Percentiles rank a stretch among this genome's conserved stretches.
These are phyloP conservation scores for Colletotrichum endophyticum DNA, from an alignment of 2,329 filamentous ascomycete genomes.

Conservation along the genomic window DNA sequence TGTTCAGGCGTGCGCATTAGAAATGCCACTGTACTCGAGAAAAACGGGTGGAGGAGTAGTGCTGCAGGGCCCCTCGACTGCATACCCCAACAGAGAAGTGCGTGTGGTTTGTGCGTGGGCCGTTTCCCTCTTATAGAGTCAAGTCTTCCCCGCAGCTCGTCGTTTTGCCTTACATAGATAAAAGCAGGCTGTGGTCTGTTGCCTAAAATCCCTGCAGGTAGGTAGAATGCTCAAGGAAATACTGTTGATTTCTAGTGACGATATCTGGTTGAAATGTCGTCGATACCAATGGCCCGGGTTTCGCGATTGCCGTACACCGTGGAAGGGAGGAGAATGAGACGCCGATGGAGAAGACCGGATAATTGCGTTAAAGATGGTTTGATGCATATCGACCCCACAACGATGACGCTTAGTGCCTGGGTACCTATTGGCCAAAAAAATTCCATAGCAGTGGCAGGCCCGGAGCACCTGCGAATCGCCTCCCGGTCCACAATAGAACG, in stretches of 20 bases:
- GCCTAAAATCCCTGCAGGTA: background rate
- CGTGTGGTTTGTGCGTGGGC: background rate
- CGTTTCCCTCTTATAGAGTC: background rate
- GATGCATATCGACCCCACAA: conserved; percentile 15
- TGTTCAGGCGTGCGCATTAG: conserved; percentile 19
- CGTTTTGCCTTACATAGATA: background rate
- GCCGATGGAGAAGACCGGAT: background rate
- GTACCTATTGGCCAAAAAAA: background rate
- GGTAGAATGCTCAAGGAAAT: background rate
- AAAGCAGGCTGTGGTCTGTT: background rate
- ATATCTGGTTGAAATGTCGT: background rate
- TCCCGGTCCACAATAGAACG: background rate
- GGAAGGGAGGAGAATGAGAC: conserved; percentile 15
- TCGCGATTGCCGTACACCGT: conserved; percentile 5
- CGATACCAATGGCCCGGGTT: background rate
- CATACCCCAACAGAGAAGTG: background rate
- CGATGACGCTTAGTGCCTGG: conserved; percentile 17
- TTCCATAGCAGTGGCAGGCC: background rate
- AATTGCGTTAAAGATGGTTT: conserved; percentile 6
- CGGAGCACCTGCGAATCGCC: background rate
- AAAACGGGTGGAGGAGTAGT: conserved; percentile 18
- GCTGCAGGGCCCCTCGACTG: conserved; percentile 17
- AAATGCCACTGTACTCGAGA: conserved; percentile 22
- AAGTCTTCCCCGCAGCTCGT: background rate
- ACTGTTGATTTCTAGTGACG: background rate